Evolutionary conservation across 495 filamentous ascomycete species (phyloP), one percentile per base, ranked within the genome.

Genomic region (Polyplosphaeria fusca): DNA sequence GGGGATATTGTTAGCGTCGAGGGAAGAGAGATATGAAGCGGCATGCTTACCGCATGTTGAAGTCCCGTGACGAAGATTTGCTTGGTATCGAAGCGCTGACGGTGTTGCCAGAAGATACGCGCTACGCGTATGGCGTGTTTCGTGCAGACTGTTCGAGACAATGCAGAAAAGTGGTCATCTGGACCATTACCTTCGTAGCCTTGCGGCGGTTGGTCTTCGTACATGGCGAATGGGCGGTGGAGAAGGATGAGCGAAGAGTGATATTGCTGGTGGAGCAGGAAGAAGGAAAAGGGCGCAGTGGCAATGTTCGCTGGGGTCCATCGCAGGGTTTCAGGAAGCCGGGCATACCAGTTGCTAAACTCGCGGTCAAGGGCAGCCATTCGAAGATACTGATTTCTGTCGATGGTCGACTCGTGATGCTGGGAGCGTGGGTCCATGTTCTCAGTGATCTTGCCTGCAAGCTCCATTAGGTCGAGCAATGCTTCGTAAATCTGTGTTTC

Each of bases 181-280:
- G 72, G 50, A 2, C 52, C 52, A 47, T 52, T 67, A 12, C 70
- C 70, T n/a, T 69, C 63, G 5, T 66, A 56, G 28, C 25, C 43
- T 14, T 58, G 42, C 11, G 18, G 51, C 20, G 14, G 38, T 24
- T 38, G 58, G 16, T 76, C 67, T 18, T 71, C 71, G 52, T 77
- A 78, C 38, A 70, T 70, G 19, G 76, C 75, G 61, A 73, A 76
- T 1, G 78, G 77, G 16, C 78, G 64, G 52, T 79, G 77, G 5
- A 80, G 70, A 1, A 80, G 64, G 24, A 79, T 77, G 42, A 77
- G 68, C 53, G 68, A 72, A 16, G 70, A 67, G 48, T 82, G 74
- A 53, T 79, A 81, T 58, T 80, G 77, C 58, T 78, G 71, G 54
- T 80, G 78, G 0, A 80, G 68, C 4, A 80, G 60, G 58, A 80